Base-by-base conservation (phyloP, 78 protist species). In the Dictyostelium brefeldianum region DNA sequence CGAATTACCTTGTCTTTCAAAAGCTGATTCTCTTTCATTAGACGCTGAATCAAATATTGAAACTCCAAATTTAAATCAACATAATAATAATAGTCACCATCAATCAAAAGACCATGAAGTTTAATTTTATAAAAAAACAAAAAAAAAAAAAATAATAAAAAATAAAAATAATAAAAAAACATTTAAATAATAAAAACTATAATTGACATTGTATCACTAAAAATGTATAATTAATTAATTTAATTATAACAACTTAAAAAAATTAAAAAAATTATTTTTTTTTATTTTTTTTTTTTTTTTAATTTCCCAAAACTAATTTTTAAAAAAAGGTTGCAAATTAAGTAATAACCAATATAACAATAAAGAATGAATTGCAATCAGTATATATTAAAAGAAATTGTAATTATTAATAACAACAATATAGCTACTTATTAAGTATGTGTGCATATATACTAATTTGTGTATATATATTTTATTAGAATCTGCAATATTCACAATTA, bases 401-500 rank as follows among this genome's bases (percentile, higher is more conserved):
- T 81, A 67, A 47, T 12, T 80, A 7, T 3, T 62, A n/a, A 20
- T 6, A n/a, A 50, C 0, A 0, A 17, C 10, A 5, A 22, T 18
- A 77, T n/a, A 12, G 56, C 25, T 27, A 11, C 25, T 53, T 9
- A 14, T 12, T 18, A 6, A 70, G 10, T 12, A 22, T 17, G 41
- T 10, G 25, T 53, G 1, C 18, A 25, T 0, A 2, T 4, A 11
- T 78, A 27, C 47, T 54, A 48, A 25, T 75, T 12, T 74, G 22
- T 14, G 15, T 14, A 25, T 8, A 22, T 3, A 48, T 74, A 43
- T 10, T 14, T 5, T 22, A 25, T 15, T 51, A 84, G 91, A 41
- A 74, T 74, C 46, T 84, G 47, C 70, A 84, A 59, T 84, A 84
- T 74, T n/a, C 91, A 14, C 91, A 84, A 84, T 46, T 84, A 47